Conservation (phyloP, 2,329 filamentous ascomycete species). For the Hymenoscyphus scutula region DNA sequence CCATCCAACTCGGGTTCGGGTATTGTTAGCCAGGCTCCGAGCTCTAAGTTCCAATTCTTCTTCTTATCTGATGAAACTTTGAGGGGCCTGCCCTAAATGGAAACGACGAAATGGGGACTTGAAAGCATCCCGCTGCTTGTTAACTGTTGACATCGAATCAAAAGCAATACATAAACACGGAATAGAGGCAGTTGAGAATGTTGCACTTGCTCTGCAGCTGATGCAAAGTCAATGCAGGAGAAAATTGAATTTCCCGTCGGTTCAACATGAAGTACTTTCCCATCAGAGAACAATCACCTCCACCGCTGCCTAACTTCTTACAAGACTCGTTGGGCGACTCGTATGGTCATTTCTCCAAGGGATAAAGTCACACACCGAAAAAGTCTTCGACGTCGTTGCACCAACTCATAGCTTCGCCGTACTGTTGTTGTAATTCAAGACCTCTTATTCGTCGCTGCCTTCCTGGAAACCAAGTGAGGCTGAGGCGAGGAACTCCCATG, state of each 20-base stretch:
- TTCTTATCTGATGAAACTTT: too few relatives aligned
- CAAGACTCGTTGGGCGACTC: neutral
- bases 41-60: too few relatives aligned
- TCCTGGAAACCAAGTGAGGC: neutral
- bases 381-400: neutral
- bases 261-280: neutral
- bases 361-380: neutral
- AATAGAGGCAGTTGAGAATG: neutral
- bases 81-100: too few relatives aligned
- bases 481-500: conserved; percentile 1
- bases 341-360: neutral
- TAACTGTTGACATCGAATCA: too few relatives aligned
- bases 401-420: neutral
- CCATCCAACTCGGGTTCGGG: neutral
- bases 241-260: neutral
- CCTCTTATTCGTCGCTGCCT: neutral
- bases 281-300: neutral
- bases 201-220: neutral
- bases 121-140: too few relatives aligned
- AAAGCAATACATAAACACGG: too few relatives aligned
- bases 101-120: too few relatives aligned
- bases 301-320: neutral
- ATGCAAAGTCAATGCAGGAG: neutral
- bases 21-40: neutral
- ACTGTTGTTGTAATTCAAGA: neutral